A percentile compares a stretch with the other conserved stretches of the same genome.
These are phyloP conservation scores for Sclerotinia trifoliorum DNA, from an alignment of 2,329 filamentous ascomycete species.

Conservation along the genomic window DNA sequence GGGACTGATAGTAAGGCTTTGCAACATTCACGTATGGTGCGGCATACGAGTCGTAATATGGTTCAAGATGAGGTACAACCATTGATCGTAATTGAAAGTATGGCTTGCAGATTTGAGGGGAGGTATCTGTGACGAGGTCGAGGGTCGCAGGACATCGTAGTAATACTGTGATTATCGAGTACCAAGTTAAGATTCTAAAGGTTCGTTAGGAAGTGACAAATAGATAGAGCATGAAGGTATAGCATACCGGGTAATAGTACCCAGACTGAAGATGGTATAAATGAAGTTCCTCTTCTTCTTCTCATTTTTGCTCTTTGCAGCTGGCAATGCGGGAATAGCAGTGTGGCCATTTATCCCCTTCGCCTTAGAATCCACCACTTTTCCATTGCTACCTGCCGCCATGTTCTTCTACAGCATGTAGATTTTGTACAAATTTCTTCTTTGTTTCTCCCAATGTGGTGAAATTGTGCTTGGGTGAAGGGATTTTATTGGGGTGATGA, in stretches of 20 bases:
- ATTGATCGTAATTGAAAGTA: conserved; percentile 67
- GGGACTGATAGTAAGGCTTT: conserved; percentile 69
- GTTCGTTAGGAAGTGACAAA: conserved; percentile 15
- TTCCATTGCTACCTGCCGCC: conserved; percentile 43
- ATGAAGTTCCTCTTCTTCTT: neutral
- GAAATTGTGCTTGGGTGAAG: conserved; percentile 15
- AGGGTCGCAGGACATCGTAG: conserved; percentile 77
- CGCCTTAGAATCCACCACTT: conserved; percentile 37
- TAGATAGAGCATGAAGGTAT: neutral
- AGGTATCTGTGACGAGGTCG: conserved; percentile 64
- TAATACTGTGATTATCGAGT: conserved; percentile 73
- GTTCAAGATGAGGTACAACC: conserved; percentile 72
- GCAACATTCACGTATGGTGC: conserved; percentile 76
- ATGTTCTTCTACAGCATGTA: conserved; percentile 40
- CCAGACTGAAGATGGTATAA: conserved; percentile 47
- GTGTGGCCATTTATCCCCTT: conserved; percentile 44
- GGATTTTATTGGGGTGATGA: conserved; percentile 1
- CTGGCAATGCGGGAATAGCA: conserved; percentile 39
- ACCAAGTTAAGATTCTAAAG: conserved; percentile 77
- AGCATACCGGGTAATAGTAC: conserved; percentile 54
- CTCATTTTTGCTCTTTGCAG: conserved; percentile 29
- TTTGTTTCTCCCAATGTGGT: neutral
- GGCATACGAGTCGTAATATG: conserved; percentile 83
- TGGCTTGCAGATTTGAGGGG: conserved; percentile 77
- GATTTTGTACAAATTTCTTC: conserved; percentile 6